phyloP scores from a whole-genome alignment of 169 alveolate genomes.

The Plasmodium inui region DNA sequence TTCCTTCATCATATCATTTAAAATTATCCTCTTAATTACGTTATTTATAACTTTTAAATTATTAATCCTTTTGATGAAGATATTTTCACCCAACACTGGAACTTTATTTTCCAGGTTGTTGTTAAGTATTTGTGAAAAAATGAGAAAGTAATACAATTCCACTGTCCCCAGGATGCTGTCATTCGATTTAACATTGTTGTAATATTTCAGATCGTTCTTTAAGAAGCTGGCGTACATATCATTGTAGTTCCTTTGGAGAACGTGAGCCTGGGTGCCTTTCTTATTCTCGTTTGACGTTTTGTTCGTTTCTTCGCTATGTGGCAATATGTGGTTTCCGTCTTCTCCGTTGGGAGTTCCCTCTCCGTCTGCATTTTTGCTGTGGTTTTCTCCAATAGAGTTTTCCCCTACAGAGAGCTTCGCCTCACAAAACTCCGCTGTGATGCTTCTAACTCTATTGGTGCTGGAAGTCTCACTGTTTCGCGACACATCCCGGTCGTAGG shows the following conservation, averaged over 20 bases:
- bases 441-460: neutral
- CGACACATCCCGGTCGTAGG: neutral
- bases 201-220: slow-evolving; percentile 21
- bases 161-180: slow-evolving; percentile 24
- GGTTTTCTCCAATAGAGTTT: neutral
- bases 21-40: slow-evolving; percentile 52
- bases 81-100: slow-evolving; percentile 59
- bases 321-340: neutral
- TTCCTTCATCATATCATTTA: slow-evolving; percentile 64
- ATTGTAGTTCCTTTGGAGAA: slow-evolving; percentile 1
- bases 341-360: neutral
- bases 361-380: neutral
- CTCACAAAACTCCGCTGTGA: neutral
- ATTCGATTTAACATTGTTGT: slow-evolving; percentile 29
- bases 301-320: neutral
- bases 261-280: neutral
- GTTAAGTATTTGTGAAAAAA: slow-evolving; percentile 65
- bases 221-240: slow-evolving; percentile 22
- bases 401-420: neutral
- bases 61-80: slow-evolving; percentile 41
- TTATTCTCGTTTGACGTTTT: neutral
- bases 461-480: neutral
- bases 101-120: slow-evolving; percentile 59
- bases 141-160: slow-evolving; percentile 50
- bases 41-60: slow-evolving; percentile 65